These are phyloP conservation scores for Aureobasidium sp. DNA, from an alignment of 2,329 filamentous ascomycete genomes.

Conservation along the genomic window DNA sequence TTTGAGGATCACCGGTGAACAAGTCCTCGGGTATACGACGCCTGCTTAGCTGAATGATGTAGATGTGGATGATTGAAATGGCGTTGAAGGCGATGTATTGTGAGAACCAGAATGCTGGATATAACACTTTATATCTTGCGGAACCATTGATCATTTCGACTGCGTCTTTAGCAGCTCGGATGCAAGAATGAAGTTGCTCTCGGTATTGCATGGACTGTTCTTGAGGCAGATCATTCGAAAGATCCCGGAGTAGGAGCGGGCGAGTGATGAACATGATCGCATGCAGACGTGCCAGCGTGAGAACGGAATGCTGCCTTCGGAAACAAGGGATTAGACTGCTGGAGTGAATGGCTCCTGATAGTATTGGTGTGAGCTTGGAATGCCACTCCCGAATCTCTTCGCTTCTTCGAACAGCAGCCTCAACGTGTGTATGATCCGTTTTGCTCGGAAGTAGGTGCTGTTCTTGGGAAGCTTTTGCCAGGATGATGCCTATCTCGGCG, in stretches of 20 bases:
- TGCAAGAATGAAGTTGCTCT: slow-evolving; percentile 2
- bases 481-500: slow-evolving; percentile 25
- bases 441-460: slow-evolving; percentile 22
- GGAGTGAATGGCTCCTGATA: slow-evolving; percentile 39
- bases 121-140: slow-evolving; percentile 28
- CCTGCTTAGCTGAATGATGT: slow-evolving; percentile 41
- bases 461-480: slow-evolving; percentile 26
- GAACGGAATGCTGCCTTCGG: slow-evolving; percentile 46
- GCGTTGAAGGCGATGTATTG: slow-evolving; percentile 51
- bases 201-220: neutral
- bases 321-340: slow-evolving; percentile 44
- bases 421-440: slow-evolving; percentile 22
- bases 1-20: neutral
- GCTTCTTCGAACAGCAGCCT: slow-evolving; percentile 35
- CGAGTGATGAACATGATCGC: slow-evolving; percentile 51
- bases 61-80: slow-evolving; percentile 48
- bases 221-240: neutral
- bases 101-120: slow-evolving; percentile 48
- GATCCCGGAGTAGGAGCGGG: slow-evolving; percentile 42
- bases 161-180: neutral
- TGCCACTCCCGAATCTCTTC: slow-evolving; percentile 41
- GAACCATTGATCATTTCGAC: neutral
- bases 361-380: slow-evolving; percentile 37
- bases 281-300: slow-evolving; percentile 50
- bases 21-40: slow-evolving; percentile 20